phyloP scores from a whole-genome alignment of 2,329 filamentous ascomycete species.

The Cladosporium sp. region DNA sequence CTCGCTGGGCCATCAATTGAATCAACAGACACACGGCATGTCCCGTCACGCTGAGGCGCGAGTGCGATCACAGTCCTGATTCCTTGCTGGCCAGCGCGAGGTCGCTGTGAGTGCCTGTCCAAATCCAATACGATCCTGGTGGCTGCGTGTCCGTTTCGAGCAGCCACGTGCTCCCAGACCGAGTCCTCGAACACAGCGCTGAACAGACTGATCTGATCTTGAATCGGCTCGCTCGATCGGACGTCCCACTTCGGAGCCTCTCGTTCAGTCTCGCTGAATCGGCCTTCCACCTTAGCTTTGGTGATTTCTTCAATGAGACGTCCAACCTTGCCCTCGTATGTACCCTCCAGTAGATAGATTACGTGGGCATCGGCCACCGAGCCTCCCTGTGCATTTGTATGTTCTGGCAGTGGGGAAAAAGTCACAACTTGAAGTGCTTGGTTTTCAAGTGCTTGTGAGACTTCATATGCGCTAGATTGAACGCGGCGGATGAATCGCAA shows the following conservation, averaged over 20 bases:
- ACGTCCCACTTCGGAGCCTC: slow-evolving; percentile 79
- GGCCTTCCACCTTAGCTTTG: slow-evolving; percentile 79
- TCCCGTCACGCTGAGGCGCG: slow-evolving; percentile 49
- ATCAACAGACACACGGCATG: slow-evolving; percentile 54
- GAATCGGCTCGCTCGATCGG: slow-evolving; percentile 60
- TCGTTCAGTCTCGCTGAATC: slow-evolving; percentile 78
- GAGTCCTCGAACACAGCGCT: slow-evolving; percentile 71
- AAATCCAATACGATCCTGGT: slow-evolving; percentile 60
- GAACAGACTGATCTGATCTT: slow-evolving; percentile 52
- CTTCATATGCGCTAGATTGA: slow-evolving; percentile 20
- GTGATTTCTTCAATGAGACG: slow-evolving; percentile 80
- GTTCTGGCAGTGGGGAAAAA: slow-evolving; percentile 21
- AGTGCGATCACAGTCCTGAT: slow-evolving; percentile 69
- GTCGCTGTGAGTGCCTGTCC: slow-evolving; percentile 28
- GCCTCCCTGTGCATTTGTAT: neutral
- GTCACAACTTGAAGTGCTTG: slow-evolving; percentile 26
- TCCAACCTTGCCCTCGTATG: slow-evolving; percentile 71
- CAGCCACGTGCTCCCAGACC: slow-evolving; percentile 57
- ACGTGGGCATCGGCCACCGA: slow-evolving; percentile 22
- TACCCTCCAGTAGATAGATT: slow-evolving; percentile 64
- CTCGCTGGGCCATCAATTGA: slow-evolving; percentile 69
- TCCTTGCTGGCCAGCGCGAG: slow-evolving; percentile 46
- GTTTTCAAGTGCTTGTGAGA: slow-evolving; percentile 25
- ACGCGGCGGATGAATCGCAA: slow-evolving; percentile 57
- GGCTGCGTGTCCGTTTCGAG: slow-evolving; percentile 60